A percentile compares a stretch with the other conserved stretches of the same genome.
Conservation (phyloP, 163 green algal genomes). For the Scenedesmus sp. region DNA sequence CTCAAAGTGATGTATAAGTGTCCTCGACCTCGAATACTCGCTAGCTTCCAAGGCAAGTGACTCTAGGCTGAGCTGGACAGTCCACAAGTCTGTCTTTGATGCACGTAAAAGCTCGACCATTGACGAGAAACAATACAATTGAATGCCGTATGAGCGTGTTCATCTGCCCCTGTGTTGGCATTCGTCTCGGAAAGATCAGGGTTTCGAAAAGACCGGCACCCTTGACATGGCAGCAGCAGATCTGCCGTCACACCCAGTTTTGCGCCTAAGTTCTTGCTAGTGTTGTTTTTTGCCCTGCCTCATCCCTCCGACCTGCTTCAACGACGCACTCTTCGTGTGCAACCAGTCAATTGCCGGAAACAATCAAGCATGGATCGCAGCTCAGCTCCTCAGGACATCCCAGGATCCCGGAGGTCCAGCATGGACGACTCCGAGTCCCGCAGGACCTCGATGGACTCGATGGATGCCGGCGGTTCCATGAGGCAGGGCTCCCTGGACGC, state of each 20-base stretch:
- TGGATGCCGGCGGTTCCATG: not conserved
- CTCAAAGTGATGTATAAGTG: no score
- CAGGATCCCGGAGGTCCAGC: not conserved
- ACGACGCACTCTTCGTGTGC: no score
- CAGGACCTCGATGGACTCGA: not conserved
- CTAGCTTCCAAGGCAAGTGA: not conserved
- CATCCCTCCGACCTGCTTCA: no score
- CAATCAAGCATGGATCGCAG: not conserved
- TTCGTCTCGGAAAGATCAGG: not conserved
- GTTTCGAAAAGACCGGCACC: not conserved
- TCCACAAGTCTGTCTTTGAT: not conserved
- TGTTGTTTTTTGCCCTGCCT: no score
- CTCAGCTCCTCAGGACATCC: conserved; percentile 10
- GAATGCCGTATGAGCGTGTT: no score
- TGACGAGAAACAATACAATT: not conserved
- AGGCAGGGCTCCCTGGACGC: not conserved
- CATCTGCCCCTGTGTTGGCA: not conserved
- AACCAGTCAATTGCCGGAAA: not conserved
- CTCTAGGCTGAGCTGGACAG: not conserved
- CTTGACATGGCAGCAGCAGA: not conserved
- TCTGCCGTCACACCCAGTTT: not conserved
- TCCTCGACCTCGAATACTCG: not conserved
- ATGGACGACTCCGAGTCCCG: not conserved
- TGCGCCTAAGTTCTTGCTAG: no score
- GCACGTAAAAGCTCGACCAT: no score